Evolutionary conservation across 805 yeast genomes (phyloP).

Genomic region (Ogataea ganodermae): DNA sequence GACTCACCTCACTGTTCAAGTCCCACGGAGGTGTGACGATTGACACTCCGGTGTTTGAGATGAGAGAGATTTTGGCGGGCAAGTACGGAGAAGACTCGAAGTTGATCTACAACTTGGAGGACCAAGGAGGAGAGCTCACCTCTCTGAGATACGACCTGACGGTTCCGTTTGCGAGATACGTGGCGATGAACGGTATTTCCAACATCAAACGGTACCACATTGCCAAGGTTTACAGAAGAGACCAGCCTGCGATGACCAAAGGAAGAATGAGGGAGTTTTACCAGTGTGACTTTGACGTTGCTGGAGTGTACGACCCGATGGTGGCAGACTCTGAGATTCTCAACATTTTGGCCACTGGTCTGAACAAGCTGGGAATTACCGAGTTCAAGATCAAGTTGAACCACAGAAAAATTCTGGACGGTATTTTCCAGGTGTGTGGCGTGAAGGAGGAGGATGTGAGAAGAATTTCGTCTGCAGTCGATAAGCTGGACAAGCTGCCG

Average conservation of each 20-base stretch:
- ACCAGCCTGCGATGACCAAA: conserved; percentile 99
- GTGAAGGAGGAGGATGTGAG: conserved; percentile 93
- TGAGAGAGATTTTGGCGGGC: conserved; percentile 92
- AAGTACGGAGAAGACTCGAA: conserved; percentile 99
- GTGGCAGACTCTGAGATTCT: conserved; percentile 94
- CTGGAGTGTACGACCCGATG: conserved; percentile 91
- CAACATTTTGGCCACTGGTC: conserved; percentile 80
- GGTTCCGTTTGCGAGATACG: conserved; percentile 96
- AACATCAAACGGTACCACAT: conserved; percentile 93
- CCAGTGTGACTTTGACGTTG: conserved; percentile 98
- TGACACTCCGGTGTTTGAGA: conserved; percentile 97
- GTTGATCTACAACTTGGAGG: conserved; percentile 92
- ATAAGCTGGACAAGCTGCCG: conserved; percentile 91
- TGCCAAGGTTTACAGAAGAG: conserved; percentile 98
- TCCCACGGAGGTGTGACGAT: conserved; percentile 98
- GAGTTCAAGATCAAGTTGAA: conserved; percentile 92
- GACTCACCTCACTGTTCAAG: conserved; percentile 75
- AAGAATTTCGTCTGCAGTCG: conserved; percentile 92
- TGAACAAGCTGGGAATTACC: conserved; percentile 76
- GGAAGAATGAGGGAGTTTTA: conserved; percentile 99
- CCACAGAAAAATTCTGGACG: conserved; percentile 95
- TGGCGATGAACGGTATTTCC: conserved; percentile 92
- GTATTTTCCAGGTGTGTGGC: conserved; percentile 93
- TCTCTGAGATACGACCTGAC: conserved; percentile 95
- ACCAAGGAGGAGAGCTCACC: conserved; percentile 98